Conservation (phyloP, 345 rosid genomes). For the Dipteronia sinensis region DNA sequence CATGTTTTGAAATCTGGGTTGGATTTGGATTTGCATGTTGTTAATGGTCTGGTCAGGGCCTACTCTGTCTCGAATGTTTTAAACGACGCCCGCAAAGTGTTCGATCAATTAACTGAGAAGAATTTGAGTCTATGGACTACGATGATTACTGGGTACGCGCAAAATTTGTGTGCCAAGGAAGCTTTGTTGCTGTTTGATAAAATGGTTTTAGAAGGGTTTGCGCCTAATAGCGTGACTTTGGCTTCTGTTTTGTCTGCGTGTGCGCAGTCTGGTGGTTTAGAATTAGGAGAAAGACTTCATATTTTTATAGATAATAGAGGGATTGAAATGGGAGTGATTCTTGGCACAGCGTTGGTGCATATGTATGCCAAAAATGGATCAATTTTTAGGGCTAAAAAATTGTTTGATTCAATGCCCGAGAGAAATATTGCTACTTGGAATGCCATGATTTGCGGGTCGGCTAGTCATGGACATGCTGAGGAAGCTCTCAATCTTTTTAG, state of each 20-base stretch:
- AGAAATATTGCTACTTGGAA: slow-evolving; percentile 34
- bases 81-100: slow-evolving; percentile 20
- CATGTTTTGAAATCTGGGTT: slow-evolving; percentile 28
- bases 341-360: slow-evolving; percentile 33
- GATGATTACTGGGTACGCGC: slow-evolving; percentile 33
- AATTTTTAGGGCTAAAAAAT: slow-evolving; percentile 16
- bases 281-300: slow-evolving; percentile 27
- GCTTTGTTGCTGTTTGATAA: slow-evolving; percentile 30
- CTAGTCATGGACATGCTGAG: slow-evolving; percentile 27
- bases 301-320: slow-evolving; percentile 16
- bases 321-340: slow-evolving; percentile 27
- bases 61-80: slow-evolving; percentile 19
- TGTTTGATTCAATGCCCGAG: slow-evolving; percentile 28
- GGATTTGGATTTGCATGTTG: slow-evolving; percentile 27
- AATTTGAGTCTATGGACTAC: slow-evolving; percentile 27
- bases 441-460: slow-evolving; percentile 26
- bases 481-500: slow-evolving; percentile 27
- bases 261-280: slow-evolving; percentile 28
- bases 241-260: slow-evolving; percentile 34
- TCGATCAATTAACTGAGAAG: slow-evolving; percentile 18
- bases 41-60: slow-evolving; percentile 20
- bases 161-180: slow-evolving; percentile 22
- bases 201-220: slow-evolving; percentile 28
- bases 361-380: slow-evolving; percentile 32
- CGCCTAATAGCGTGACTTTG: slow-evolving; percentile 26